Evolutionary conservation across 441 rosid species (phyloP).

Genomic region (Euphorbia corollata): DNA sequence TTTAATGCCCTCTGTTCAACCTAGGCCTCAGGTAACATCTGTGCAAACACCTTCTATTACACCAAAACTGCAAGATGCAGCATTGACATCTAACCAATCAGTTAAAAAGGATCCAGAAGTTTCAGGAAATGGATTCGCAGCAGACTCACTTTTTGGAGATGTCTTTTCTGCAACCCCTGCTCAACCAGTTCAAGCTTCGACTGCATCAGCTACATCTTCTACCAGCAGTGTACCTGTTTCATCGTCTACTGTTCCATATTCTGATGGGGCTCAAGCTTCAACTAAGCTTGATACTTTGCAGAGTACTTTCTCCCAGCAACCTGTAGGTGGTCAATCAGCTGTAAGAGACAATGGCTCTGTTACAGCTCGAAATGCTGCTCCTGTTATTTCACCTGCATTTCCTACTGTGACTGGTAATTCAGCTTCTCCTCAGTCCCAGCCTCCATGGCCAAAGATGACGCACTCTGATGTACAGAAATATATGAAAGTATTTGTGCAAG

Average conservation of each 20-base stretch:
- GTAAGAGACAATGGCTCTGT: slow-evolving; percentile 33
- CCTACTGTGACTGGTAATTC: slow-evolving; percentile 47
- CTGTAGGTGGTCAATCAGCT: slow-evolving; percentile 37
- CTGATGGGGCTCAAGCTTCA: slow-evolving; percentile 43
- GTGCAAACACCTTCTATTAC: slow-evolving; percentile 21
- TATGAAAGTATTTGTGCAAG: slow-evolving; percentile 82
- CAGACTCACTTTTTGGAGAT: slow-evolving; percentile 69
- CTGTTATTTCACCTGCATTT: slow-evolving; percentile 40
- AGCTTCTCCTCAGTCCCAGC: slow-evolving; percentile 46
- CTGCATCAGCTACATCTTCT: slow-evolving; percentile 29
- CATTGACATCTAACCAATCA: slow-evolving; percentile 34
- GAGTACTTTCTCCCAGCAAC: slow-evolving; percentile 43
- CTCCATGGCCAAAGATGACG: slow-evolving; percentile 86
- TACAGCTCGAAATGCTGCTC: slow-evolving; percentile 30
- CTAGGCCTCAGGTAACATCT: background rate
- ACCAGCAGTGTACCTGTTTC: slow-evolving; percentile 39
- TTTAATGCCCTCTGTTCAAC: slow-evolving; percentile 2
- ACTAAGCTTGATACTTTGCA: slow-evolving; percentile 35
- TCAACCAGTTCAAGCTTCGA: slow-evolving; percentile 43
- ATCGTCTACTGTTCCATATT: slow-evolving; percentile 29
- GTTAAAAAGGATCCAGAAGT: slow-evolving; percentile 47
- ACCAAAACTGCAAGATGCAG: slow-evolving; percentile 32
- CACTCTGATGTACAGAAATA: slow-evolving; percentile 78
- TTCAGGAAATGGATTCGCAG: slow-evolving; percentile 61
- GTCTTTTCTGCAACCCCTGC: slow-evolving; percentile 55